Percentiles rank a stretch among this genome's conserved stretches.
phyloP scores from a whole-genome alignment of 495 filamentous ascomycete species.

The Tuber calosporum region DNA sequence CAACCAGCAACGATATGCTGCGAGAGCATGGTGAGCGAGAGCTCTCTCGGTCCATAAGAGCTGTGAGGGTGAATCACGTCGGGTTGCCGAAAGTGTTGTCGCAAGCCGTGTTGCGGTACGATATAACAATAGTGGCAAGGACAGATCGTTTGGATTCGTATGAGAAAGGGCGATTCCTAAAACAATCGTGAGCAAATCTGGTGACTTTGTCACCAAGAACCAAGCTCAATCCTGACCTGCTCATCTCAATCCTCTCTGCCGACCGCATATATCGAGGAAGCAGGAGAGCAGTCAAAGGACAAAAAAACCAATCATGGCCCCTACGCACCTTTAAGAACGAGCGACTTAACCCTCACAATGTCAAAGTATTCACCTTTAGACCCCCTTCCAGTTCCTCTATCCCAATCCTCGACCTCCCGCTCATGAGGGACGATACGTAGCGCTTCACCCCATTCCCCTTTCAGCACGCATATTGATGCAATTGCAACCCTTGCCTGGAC shows the following conservation, averaged over 20 bases:
- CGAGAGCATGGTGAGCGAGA: conserved; percentile 36
- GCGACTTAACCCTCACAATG: conserved; percentile 38
- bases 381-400: conserved; percentile 23
- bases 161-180: conserved; percentile 37
- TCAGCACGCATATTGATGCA: conserved; percentile 34
- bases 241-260: conserved; percentile 27
- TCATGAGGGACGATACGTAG: conserved; percentile 27
- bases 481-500: conserved; percentile 33
- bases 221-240: conserved; percentile 22
- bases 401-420: conserved; percentile 32
- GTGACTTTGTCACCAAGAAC: neutral
- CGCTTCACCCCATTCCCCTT: conserved; percentile 37
- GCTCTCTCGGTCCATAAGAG: conserved; percentile 38
- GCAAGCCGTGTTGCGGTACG: conserved; percentile 31
- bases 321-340: conserved; percentile 41
- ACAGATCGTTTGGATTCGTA: conserved; percentile 30
- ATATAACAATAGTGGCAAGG: conserved; percentile 36
- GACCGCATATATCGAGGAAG: conserved; percentile 21
- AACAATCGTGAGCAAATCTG: conserved; percentile 7
- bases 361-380: conserved; percentile 37
- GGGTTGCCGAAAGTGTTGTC: conserved; percentile 13
- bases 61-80: conserved; percentile 17
- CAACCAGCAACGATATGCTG: conserved; percentile 39
- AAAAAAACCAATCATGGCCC: neutral
- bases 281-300: neutral